phyloP scores from a whole-genome alignment of 2,329 filamentous ascomycete genomes.

The Shiraia sp. region DNA sequence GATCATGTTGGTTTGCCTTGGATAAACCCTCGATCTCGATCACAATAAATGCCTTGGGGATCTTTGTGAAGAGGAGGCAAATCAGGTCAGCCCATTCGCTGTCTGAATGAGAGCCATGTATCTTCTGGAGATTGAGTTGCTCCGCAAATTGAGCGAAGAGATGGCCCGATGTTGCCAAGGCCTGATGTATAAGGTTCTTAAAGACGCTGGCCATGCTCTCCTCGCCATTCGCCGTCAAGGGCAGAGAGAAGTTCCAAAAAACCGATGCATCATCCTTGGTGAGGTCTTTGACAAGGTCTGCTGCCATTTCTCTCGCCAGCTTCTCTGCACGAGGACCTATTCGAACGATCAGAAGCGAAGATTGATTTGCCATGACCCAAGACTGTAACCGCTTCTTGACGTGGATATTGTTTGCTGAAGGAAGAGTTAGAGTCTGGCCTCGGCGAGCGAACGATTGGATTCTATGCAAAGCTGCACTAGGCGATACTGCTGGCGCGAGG shows the following conservation, averaged over 20 bases:
- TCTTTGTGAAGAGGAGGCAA: constrained; percentile 7
- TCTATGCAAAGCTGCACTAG: background rate
- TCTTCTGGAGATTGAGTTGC: constrained; percentile 8
- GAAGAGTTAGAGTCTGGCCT: background rate
- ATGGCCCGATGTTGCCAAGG: constrained; percentile 1
- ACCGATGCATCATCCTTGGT: background rate
- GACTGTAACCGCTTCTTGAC: background rate
- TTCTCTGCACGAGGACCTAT: constrained; percentile 2
- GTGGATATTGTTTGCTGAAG: background rate
- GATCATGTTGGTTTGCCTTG: constrained; percentile 3
- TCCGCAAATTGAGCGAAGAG: constrained; percentile 5
- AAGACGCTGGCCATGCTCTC: constrained; percentile 4
- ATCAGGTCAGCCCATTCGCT: constrained; percentile 13
- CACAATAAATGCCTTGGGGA: constrained; percentile 8
- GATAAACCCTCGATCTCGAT: constrained; percentile 6
- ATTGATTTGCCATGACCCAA: background rate
- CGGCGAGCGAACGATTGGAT: constrained; percentile 3
- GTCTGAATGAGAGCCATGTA: constrained; percentile 8
- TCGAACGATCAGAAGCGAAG: constrained; percentile 6
- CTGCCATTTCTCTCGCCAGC: constrained; percentile 6
- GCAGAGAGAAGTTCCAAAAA: constrained; percentile 7
- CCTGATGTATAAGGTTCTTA: constrained; percentile 8
- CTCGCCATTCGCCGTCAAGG: background rate
- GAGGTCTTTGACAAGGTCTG: constrained; percentile 7
- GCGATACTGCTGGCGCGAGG: background rate